A percentile compares a stretch with the other conserved stretches of the same genome.
These are phyloP conservation scores for Pythium utonaiense DNA, from an alignment of 352 stramenopile genomes.

Conservation along the genomic window DNA sequence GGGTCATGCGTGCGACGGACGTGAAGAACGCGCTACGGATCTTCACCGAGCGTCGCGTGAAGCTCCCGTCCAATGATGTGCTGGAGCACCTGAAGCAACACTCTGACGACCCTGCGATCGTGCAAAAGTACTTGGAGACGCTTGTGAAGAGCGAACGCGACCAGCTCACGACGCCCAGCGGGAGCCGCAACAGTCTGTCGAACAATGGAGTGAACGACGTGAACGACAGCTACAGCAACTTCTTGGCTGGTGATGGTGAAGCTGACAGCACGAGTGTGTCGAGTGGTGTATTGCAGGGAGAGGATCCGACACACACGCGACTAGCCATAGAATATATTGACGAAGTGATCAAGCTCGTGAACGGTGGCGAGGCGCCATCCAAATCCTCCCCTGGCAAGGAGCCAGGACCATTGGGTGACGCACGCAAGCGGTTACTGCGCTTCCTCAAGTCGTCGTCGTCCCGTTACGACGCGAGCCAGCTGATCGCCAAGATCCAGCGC, in stretches of 20 bases:
- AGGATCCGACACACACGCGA: constrained; percentile 77
- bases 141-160: constrained; percentile 55
- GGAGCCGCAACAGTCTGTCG: constrained; percentile 10
- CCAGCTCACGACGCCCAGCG: constrained; percentile 17
- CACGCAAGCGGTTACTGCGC: constrained; percentile 73
- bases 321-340: constrained; percentile 86
- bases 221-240: constrained; percentile 84
- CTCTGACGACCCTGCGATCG: constrained; percentile 65
- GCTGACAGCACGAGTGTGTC: constrained; percentile 28
- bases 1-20: constrained; percentile 75
- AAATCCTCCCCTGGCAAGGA: constrained; percentile 84
- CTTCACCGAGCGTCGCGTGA: constrained; percentile 72
- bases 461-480: constrained; percentile 65
- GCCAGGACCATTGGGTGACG: constrained; percentile 59
- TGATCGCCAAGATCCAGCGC: constrained; percentile 75
- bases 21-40: constrained; percentile 79
- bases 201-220: constrained; percentile 26
- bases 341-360: constrained; percentile 75
- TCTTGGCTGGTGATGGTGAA: constrained; percentile 64
- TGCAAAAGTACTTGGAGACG: constrained; percentile 81
- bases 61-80: constrained; percentile 73
- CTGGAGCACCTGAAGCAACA: constrained; percentile 73
- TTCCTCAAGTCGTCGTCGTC: constrained; percentile 78
- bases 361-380: constrained; percentile 62
- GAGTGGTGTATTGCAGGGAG: constrained; percentile 23